Evolutionary conservation across 2,329 filamentous ascomycete genomes (phyloP), one percentile per base, ranked within the genome.

Genomic region (Dendryphion nanum): DNA sequence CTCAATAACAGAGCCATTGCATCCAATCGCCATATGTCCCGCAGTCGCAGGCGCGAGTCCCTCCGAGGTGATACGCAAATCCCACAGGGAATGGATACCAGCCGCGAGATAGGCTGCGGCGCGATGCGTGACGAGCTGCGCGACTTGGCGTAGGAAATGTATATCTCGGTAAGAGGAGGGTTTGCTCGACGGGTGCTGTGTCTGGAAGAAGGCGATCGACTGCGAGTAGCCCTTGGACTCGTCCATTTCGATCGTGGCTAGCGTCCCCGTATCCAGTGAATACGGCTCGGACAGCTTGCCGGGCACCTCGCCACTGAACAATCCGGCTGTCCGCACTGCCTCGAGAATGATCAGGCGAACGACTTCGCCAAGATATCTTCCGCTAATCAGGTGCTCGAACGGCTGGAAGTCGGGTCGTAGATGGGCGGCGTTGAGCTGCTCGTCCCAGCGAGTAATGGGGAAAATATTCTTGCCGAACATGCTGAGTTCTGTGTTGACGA

Each of bases 1-100:
- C 64, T 90, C 85, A 35, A 90, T 82, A 34, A 91, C 85, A 18
- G 82, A 85, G 30, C 86, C 86, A 56, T 88, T 89, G 65, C 84
- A 90, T 3, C 84, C 84, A n/a, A 91, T 70, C 28, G 69, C 69
- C 36, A 72, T 61, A 42, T 58, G 61, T 16, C 59, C 66, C 6
- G 59, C 60, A 14, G 54, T 48, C 28, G 57, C 44, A 15, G 65
- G 59, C 5, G 57, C 50, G 10, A 70, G 37, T 10, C 63, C 70
- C 47, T 81, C 77, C 6, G 67, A 66, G 13, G 71, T 66, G 26
- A 72, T 75, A 39, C 75, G 71, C 12, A 83, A 61, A 10, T 64
- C 67, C 76, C 79, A 83, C 24, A 84, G 69, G 19, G 79, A 78
- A 54, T 83, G 79, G 18, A 83, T 76, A 2, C 77, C 78, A 1